Conservation (phyloP, 805 yeast genomes). For the Wickerhamomyces sydowiorum region DNA sequence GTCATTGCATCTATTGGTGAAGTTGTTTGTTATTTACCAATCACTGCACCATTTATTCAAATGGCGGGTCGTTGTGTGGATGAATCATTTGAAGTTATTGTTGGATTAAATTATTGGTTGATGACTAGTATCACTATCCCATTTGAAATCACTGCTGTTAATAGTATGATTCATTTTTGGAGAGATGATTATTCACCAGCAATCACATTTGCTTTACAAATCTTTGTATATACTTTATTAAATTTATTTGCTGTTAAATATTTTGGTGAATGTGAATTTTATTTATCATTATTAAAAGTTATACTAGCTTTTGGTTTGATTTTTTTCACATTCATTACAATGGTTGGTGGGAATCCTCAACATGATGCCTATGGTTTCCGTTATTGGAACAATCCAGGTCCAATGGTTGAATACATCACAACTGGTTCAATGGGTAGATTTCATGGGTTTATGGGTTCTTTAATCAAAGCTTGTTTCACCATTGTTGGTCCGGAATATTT, state of each 20-base stretch:
- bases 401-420: constrained; percentile 48
- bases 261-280: constrained; percentile 81
- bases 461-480: constrained; percentile 68
- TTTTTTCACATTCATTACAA: constrained; percentile 67
- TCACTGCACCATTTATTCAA: constrained; percentile 59
- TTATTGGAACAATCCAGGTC: constrained; percentile 46
- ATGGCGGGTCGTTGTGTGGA: constrained; percentile 62
- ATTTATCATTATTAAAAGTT: constrained; percentile 67
- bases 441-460: constrained; percentile 66
- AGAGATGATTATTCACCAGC: constrained; percentile 70
- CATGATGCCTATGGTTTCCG: constrained; percentile 58
- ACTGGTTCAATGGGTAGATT: constrained; percentile 58
- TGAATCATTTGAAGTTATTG: constrained; percentile 61
- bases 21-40: constrained; percentile 56
- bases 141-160: constrained; percentile 59
- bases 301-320: constrained; percentile 66
- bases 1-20: constrained; percentile 62
- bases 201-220: constrained; percentile 58
- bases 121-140: constrained; percentile 53
- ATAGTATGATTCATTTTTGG: constrained; percentile 67
- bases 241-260: constrained; percentile 66
- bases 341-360: constrained; percentile 83
- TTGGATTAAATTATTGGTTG: constrained; percentile 60
- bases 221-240: constrained; percentile 54
- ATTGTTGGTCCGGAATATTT: constrained; percentile 84